Evolutionary conservation across 768 basidiomycete species (phyloP).

Genomic region (Agrocybe pediades): DNA sequence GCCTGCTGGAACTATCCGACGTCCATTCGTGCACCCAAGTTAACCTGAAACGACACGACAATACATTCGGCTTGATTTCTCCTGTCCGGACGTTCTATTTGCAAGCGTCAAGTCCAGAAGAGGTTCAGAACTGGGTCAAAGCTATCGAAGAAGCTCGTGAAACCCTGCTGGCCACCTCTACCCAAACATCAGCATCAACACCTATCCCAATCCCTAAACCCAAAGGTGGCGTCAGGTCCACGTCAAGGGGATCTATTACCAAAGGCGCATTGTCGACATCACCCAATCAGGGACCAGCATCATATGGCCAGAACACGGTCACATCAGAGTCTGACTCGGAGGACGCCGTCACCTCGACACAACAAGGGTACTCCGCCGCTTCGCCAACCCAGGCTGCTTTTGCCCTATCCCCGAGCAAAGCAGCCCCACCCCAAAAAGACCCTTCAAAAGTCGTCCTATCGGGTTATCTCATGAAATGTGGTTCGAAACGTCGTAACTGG

Average conservation of each 20-base stretch:
- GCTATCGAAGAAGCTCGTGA: conserved; percentile 80
- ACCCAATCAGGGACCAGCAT: conserved; percentile 19
- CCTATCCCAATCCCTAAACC: conserved; percentile 55
- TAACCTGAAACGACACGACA: conserved; percentile 83
- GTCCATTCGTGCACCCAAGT: conserved; percentile 91
- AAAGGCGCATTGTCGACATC: conserved; percentile 24
- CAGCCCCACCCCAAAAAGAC: conserved; percentile 45
- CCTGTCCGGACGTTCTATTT: conserved; percentile 90
- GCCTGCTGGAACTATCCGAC: conserved; percentile 83
- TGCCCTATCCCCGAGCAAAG: conserved; percentile 46
- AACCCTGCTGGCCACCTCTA: conserved; percentile 61
- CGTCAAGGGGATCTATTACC: conserved; percentile 14
- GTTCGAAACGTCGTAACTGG: conserved; percentile 92
- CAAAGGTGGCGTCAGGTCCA: conserved; percentile 19
- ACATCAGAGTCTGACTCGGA: conserved; percentile 79
- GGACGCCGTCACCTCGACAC: conserved; percentile 51
- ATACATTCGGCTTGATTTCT: conserved; percentile 92
- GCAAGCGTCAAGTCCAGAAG: conserved; percentile 71
- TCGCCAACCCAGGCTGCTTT: conserved; percentile 45
- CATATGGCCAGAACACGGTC: conserved; percentile 55
- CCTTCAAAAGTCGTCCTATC: conserved; percentile 79
- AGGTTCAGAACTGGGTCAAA: conserved; percentile 81
- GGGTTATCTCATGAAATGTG: conserved; percentile 97
- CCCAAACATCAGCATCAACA: conserved; percentile 51
- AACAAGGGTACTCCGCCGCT: conserved; percentile 41